These are phyloP conservation scores for Hygrophorus pudorinus DNA, from an alignment of 768 basidiomycete genomes.

Conservation along the genomic window DNA sequence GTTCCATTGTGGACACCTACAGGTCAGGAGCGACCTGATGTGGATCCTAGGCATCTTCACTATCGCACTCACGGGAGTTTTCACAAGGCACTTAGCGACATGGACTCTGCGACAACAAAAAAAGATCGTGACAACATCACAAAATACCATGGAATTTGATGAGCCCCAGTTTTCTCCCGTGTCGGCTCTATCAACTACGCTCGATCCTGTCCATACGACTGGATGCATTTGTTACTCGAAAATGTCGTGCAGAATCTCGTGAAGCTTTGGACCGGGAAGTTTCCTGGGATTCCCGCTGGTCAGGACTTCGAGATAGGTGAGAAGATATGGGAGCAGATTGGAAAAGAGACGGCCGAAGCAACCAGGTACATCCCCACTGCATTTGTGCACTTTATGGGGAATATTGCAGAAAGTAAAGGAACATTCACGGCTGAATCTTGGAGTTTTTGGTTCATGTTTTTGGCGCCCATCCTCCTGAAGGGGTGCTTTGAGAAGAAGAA, in stretches of 20 bases:
- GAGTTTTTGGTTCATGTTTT: slow-evolving; percentile 27
- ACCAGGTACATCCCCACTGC: slow-evolving; percentile 19
- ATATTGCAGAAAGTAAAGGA: slow-evolving; percentile 16
- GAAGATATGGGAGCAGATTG: slow-evolving; percentile 25
- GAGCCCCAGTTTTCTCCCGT: slow-evolving; percentile 15
- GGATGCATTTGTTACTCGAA: slow-evolving; percentile 36
- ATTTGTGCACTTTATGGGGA: slow-evolving; percentile 20
- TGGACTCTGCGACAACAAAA: slow-evolving; percentile 4
- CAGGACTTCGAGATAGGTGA: slow-evolving; percentile 18
- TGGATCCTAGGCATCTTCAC: not conserved
- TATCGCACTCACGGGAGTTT: slow-evolving; percentile 13
- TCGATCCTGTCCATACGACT: slow-evolving; percentile 27
- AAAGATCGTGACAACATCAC: slow-evolving; percentile 9
- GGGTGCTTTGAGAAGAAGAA: slow-evolving; percentile 16
- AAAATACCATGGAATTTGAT: slow-evolving; percentile 21
- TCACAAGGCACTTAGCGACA: not conserved
- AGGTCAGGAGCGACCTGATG: not conserved
- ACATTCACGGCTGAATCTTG: slow-evolving; percentile 27
- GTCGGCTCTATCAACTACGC: slow-evolving; percentile 22
- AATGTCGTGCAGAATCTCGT: slow-evolving; percentile 30
- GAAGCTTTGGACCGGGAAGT: slow-evolving; percentile 28
- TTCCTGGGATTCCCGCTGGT: slow-evolving; percentile 26
- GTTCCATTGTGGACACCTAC: slow-evolving; percentile 12
- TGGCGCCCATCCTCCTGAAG: slow-evolving; percentile 27
- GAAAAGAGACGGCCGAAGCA: slow-evolving; percentile 19